Percentiles rank a stretch among this genome's conserved stretches.
These are phyloP conservation scores for Cucumis cinereus DNA, from an alignment of 306 rosid species.

Conservation along the genomic window DNA sequence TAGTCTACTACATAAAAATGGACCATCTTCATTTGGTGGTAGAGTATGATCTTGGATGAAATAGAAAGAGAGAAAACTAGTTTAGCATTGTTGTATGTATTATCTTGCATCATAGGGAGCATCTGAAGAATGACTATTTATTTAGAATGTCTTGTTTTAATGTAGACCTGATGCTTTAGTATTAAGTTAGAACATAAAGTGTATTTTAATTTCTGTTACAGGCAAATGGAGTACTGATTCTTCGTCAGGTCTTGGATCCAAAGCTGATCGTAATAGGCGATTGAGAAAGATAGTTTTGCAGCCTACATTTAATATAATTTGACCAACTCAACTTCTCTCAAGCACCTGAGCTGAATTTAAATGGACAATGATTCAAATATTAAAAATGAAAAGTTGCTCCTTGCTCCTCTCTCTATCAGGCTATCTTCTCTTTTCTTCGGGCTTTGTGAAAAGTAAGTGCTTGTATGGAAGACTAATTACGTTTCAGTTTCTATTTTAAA, in stretches of 20 bases:
- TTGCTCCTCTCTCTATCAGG: not conserved
- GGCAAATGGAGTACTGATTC: too few species aligned
- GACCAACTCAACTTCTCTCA: not conserved
- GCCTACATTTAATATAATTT: not conserved
- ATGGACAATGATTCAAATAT: not conserved
- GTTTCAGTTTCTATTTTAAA: not conserved
- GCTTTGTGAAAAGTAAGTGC: not conserved
- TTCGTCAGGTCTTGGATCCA: not conserved
- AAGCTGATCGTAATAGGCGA: not conserved
- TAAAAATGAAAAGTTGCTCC: not conserved
- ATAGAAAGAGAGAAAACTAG: not conserved
- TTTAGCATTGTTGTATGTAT: not conserved
- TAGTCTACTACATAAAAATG: not conserved
- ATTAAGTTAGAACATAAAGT: too few species aligned
- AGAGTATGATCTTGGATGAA: not conserved
- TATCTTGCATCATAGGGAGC: not conserved
- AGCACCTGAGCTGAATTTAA: not conserved
- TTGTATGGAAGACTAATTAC: not conserved
- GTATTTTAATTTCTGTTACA: too few species aligned
- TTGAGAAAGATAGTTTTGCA: not conserved
- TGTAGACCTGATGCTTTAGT: too few species aligned
- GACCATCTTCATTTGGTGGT: not conserved
- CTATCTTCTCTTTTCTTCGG: not conserved
- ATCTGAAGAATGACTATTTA: not conserved
- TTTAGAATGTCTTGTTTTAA: not conserved